These are phyloP conservation scores for Aspergillus bombycis DNA, from an alignment of 2,329 filamentous ascomycete species.

Conservation along the genomic window DNA sequence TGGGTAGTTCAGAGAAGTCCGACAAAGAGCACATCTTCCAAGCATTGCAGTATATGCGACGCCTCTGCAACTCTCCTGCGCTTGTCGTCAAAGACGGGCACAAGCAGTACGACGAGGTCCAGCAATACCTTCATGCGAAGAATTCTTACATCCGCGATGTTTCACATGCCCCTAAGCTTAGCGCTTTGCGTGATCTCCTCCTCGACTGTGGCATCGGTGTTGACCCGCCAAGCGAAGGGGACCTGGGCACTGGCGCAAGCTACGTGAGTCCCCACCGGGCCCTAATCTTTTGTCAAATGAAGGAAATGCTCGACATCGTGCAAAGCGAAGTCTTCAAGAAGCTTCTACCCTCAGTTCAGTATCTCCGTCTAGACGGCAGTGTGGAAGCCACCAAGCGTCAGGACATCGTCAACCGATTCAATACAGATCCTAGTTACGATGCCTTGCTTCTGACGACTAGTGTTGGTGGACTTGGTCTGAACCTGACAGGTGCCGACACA, in stretches of 20 bases:
- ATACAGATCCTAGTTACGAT: conserved; percentile 95
- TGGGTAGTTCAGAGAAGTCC: conserved; percentile 82
- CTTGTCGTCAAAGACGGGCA: conserved; percentile 94
- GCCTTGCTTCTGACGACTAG: conserved; percentile 91
- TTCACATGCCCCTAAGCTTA: conserved; percentile 87
- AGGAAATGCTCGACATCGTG: conserved; percentile 99
- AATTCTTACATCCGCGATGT: conserved; percentile 83
- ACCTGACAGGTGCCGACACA: conserved; percentile 94
- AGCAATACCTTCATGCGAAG: conserved; percentile 75
- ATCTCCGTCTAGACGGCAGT: conserved; percentile 87
- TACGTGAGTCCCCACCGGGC: conserved; percentile 96
- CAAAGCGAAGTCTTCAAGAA: conserved; percentile 89
- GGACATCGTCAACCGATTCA: conserved; percentile 98
- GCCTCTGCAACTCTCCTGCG: conserved; percentile 96
- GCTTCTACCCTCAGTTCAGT: conserved; percentile 90
- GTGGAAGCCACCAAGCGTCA: conserved; percentile 93
- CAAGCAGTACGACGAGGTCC: conserved; percentile 85
- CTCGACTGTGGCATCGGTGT: conserved; percentile 97
- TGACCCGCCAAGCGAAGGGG: conserved; percentile 59
- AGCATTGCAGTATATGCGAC: conserved; percentile 98
- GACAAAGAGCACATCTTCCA: conserved; percentile 99
- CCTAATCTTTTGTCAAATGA: conserved; percentile 98
- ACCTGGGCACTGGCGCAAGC: conserved; percentile 64
- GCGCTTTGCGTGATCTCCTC: conserved; percentile 85
- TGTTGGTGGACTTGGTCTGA: conserved; percentile 91